These are phyloP conservation scores for Cystoisospora suis DNA, from an alignment of 169 alveolate genomes.

Conservation along the genomic window DNA sequence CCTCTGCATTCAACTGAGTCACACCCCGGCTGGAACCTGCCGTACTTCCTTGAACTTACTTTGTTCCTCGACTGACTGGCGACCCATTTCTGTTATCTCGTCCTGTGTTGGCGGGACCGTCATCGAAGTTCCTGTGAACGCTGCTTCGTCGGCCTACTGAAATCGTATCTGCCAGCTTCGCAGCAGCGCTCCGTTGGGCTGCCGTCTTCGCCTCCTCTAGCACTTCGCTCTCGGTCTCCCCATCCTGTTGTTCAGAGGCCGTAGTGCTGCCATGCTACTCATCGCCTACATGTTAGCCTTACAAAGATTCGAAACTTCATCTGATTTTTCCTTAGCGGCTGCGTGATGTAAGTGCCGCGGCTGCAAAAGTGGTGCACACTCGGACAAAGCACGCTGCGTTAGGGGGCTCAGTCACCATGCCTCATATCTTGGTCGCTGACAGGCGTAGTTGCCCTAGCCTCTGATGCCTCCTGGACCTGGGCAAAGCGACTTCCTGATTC, in stretches of 20 bases:
- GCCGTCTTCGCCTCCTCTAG: not conserved
- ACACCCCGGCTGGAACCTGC: not conserved
- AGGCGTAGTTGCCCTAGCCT: not conserved
- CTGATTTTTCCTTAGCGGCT: not conserved
- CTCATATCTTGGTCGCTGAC: not conserved
- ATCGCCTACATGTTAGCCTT: not conserved
- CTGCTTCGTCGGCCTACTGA: not conserved
- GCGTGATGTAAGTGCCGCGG: constrained; percentile 9
- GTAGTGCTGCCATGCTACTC: not conserved
- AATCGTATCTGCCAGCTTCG: not conserved
- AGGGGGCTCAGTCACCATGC: no score
- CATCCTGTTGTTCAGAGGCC: not conserved
- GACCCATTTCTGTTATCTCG: constrained; percentile 26
- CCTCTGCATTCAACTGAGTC: not conserved
- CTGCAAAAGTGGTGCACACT: not conserved
- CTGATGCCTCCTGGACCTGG: not conserved
- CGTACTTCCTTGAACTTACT: not conserved
- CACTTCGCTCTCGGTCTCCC: not conserved
- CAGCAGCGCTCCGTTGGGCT: not conserved
- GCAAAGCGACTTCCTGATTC: not conserved
- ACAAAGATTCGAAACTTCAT: constrained; percentile 23
- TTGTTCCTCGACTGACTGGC: not conserved
- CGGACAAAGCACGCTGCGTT: no score
- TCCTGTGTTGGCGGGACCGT: not conserved
- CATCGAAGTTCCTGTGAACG: not conserved